Evolutionary conservation across 2,329 filamentous ascomycete species (phyloP).

Genomic region (Ceratocystiopsis minuta): DNA sequence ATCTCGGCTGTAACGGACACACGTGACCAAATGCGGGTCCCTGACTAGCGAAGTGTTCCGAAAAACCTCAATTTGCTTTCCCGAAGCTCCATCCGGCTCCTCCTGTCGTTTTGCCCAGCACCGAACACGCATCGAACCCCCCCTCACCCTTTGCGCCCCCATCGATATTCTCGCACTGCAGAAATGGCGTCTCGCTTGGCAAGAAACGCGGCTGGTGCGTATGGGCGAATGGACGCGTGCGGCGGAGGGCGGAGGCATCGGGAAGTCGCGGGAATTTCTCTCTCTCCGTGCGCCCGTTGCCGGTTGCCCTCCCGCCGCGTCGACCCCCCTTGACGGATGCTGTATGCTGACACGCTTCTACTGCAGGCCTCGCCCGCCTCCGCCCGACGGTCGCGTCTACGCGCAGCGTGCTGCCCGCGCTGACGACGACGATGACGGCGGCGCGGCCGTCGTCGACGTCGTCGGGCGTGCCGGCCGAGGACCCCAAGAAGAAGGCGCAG

Average conservation of each 20-base stretch:
- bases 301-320: constrained; percentile 35
- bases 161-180: constrained; percentile 35
- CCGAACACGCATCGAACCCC: neutral
- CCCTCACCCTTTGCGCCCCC: neutral
- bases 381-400: constrained; percentile 47
- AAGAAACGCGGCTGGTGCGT: constrained; percentile 87
- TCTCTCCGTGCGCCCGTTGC: no score
- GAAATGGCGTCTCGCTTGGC: constrained; percentile 97
- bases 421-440: constrained; percentile 46
- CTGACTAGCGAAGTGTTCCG: constrained; percentile 7
- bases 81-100: constrained; percentile 8
- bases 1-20: neutral
- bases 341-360: constrained; percentile 6
- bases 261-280: no score
- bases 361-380: constrained; percentile 71
- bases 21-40: constrained; percentile 2
- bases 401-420: neutral
- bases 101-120: constrained; percentile 2
- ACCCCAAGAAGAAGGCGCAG: constrained; percentile 93
- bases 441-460: constrained; percentile 43
- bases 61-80: constrained; percentile 26
- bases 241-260: neutral
- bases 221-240: neutral
- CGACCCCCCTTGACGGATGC: constrained; percentile 19
- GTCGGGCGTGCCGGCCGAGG: constrained; percentile 55